These are phyloP conservation scores for Eucalyptus tenuipes DNA, from an alignment of 345 rosid species.

Conservation along the genomic window DNA sequence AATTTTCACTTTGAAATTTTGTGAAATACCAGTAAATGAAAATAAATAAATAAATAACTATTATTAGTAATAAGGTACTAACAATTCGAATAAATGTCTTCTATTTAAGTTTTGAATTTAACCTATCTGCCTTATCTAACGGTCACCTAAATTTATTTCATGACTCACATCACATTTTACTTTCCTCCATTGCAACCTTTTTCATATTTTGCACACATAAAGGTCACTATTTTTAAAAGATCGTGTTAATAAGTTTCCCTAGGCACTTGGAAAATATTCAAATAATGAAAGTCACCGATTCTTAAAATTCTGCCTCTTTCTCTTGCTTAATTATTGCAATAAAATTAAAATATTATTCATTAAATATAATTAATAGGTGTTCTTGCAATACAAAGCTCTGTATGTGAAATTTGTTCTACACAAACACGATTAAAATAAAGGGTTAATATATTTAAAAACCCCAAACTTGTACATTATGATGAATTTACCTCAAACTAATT, in stretches of 20 bases:
- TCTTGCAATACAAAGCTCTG: background rate
- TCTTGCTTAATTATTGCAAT: background rate
- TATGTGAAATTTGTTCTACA: background rate
- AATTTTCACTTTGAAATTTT: background rate
- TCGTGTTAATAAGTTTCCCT: background rate
- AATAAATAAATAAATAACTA: background rate
- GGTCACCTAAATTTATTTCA: fast-evolving
- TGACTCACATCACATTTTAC: background rate
- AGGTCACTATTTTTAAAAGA: background rate
- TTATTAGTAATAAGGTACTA: background rate
- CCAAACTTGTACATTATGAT: too few species aligned
- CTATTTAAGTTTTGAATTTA: background rate
- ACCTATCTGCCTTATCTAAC: fast-evolving
- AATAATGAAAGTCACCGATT: background rate
- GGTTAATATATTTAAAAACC: too few species aligned
- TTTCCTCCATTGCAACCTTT: background rate
- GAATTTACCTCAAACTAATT: too few species aligned
- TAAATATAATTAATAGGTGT: background rate
- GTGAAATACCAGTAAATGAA: background rate
- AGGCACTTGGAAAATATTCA: background rate
- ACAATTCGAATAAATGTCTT: background rate
- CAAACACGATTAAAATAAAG: too few species aligned
- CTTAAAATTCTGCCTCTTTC: background rate
- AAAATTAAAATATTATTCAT: too few species aligned
- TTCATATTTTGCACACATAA: background rate